Evolutionary conservation across 202 grass and related monocot species (phyloP), one percentile per base, ranked within the genome.

Genomic region (Zizania palustris): DNA sequence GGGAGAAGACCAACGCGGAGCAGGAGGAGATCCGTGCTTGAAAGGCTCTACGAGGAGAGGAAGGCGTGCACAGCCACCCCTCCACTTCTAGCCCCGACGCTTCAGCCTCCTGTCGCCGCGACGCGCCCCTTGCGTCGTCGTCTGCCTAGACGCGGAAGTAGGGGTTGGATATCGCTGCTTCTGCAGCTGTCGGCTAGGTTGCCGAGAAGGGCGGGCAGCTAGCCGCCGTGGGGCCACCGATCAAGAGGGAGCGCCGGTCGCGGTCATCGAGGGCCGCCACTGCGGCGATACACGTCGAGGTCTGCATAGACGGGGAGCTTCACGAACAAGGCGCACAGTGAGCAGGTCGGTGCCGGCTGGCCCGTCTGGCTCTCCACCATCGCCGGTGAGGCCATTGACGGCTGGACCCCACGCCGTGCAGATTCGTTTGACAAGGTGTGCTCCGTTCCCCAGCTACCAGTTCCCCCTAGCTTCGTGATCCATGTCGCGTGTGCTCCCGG

Each of bases 321-420:
- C 72, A 71, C 83, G 11, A 89, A 89, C 78, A 87, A 87, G 78
- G 89, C 80, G 5, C 80, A 80, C 42, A 86, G 92, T 3, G 92
- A 95, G 80, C 92, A 91, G 92, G 86, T 95, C 46, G 92, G 86
- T 22, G 88, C 92, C 12, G 92, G 92, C 4, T 95, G 92, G 92
- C 92, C 92, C 37, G 83, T 80, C 65, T 95, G 92, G 92, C 92
- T 95, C 80, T 88, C 88, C 45, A 88, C 88, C 54, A 88, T 95
- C 48, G 92, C 92, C 18, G 92, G 92, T 21, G 92, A 95, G 75
- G 92, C 86, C 79, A 95, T 95, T 74, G 65, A 85, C 20, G 92
- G 92, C 36, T 91, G 85, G 88, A 80, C 77, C 42, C 92, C 92
- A 1, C 92, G 92, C 73, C 92, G 92, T 11, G 92, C 92, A 1